Evolutionary conservation across 345 rosid genomes (phyloP).

Genomic region (Citrus unshiu): DNA sequence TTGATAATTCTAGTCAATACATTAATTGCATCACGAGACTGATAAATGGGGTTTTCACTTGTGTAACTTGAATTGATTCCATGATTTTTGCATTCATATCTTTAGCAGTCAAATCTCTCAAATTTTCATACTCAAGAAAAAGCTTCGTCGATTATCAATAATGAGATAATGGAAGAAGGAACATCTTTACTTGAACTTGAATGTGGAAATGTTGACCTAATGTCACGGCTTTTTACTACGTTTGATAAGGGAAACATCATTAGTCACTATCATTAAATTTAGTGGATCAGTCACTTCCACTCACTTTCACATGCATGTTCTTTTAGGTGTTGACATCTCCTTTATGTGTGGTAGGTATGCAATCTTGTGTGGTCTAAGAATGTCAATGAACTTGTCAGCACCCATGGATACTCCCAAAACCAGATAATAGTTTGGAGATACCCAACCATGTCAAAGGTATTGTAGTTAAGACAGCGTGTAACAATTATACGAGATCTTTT

Average conservation of each 20-base stretch:
- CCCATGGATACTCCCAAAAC: conserved; percentile 99
- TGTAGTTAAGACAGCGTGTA: background rate
- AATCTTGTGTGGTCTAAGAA: conserved; percentile 98
- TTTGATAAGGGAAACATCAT: background rate
- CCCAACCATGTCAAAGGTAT: conserved; percentile 96
- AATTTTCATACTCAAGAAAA: background rate
- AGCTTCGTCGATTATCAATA: background rate
- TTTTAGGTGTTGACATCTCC: background rate
- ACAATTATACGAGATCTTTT: background rate
- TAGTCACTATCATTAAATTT: background rate
- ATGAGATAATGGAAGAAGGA: background rate
- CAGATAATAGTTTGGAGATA: conserved; percentile 98
- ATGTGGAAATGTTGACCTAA: background rate
- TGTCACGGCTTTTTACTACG: background rate
- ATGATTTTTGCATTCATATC: background rate
- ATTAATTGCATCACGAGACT: background rate
- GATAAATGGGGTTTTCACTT: background rate
- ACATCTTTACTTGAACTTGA: no score
- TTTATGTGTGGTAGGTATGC: conserved; percentile 59
- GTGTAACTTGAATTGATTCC: background rate
- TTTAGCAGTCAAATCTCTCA: background rate
- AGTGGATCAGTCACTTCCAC: background rate
- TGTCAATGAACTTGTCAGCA: conserved; percentile 96
- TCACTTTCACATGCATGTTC: background rate
- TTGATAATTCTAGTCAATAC: background rate